These are phyloP conservation scores for Talaromyces stipitatus DNA, from an alignment of 495 filamentous ascomycete genomes.

Conservation along the genomic window DNA sequence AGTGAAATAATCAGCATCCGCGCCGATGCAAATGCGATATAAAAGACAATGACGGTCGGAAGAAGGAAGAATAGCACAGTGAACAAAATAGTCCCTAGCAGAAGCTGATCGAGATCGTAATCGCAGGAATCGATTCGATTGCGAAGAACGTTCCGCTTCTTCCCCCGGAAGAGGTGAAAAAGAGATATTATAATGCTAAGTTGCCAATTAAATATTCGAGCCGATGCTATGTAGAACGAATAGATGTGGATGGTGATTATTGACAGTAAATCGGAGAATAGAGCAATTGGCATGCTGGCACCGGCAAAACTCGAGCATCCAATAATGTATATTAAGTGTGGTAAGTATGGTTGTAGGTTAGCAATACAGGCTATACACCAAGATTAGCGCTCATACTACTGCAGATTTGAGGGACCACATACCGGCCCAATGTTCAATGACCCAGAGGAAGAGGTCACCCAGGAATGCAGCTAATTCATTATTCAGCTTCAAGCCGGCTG, in stretches of 20 bases:
- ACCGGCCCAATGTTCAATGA: conserved; percentile 96
- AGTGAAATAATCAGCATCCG: conserved; percentile 90
- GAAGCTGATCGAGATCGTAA: conserved; percentile 95
- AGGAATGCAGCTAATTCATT: conserved; percentile 89
- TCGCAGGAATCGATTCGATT: conserved; percentile 98
- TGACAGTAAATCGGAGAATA: conserved; percentile 91
- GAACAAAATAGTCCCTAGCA: conserved; percentile 94
- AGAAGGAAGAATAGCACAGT: conserved; percentile 92
- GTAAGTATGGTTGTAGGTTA: conserved; percentile 69
- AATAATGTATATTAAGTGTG: conserved; percentile 84
- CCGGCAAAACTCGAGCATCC: conserved; percentile 93
- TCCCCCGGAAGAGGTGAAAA: conserved; percentile 96
- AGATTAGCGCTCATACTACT: conserved; percentile 10
- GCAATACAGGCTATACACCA: conserved; percentile 55
- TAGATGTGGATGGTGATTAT: conserved; percentile 93
- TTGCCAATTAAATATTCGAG: conserved; percentile 97
- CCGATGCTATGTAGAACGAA: conserved; percentile 93
- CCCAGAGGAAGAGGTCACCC: conserved; percentile 93
- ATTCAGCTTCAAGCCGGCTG: conserved; percentile 97
- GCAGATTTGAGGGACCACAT: conserved; percentile 10
- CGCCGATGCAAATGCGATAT: conserved; percentile 89
- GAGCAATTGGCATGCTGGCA: conserved; percentile 91
- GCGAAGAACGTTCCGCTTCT: conserved; percentile 93
- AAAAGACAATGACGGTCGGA: conserved; percentile 92
- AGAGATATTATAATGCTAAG: conserved; percentile 91